phyloP scores from a whole-genome alignment of 257 asterid species.

The Solanum ahanhuiri region DNA sequence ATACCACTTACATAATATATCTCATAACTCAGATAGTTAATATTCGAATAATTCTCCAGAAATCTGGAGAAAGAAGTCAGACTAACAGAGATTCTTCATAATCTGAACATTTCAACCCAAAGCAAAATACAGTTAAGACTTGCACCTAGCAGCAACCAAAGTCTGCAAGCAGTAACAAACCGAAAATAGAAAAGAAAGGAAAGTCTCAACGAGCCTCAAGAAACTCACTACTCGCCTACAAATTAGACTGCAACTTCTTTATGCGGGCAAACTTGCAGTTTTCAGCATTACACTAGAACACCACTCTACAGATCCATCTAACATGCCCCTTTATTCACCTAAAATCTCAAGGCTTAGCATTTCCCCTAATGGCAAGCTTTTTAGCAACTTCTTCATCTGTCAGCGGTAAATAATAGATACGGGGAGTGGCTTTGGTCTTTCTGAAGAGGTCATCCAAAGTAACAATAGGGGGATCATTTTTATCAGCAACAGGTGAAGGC shows the following conservation, averaged over 20 bases:
- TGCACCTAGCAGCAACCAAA: background rate
- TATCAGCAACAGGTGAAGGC: slow-evolving; percentile 3
- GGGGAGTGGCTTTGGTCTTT: slow-evolving; percentile 25
- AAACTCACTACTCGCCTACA: background rate
- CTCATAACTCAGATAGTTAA: background rate
- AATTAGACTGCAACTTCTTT: background rate
- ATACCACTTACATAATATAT: background rate
- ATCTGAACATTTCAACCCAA: background rate
- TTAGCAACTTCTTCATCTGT: slow-evolving; percentile 21
- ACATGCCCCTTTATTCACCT: background rate
- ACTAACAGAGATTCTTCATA: background rate
- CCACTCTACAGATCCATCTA: background rate
- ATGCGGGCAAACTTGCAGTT: background rate
- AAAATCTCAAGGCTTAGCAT: background rate
- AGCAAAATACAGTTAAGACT: background rate
- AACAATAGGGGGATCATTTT: slow-evolving; percentile 10
- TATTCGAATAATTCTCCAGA: background rate
- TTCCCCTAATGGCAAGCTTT: slow-evolving; percentile 8
- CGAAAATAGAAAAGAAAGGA: background rate
- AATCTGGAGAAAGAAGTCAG: background rate
- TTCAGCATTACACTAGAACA: background rate
- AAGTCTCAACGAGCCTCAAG: background rate
- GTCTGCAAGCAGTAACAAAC: background rate
- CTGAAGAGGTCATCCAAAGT: slow-evolving; percentile 29
- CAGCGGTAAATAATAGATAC: slow-evolving; percentile 30